Evolutionary conservation across 2,329 filamentous ascomycete genomes (phyloP).

Genomic region (Xylariaceae sp.): DNA sequence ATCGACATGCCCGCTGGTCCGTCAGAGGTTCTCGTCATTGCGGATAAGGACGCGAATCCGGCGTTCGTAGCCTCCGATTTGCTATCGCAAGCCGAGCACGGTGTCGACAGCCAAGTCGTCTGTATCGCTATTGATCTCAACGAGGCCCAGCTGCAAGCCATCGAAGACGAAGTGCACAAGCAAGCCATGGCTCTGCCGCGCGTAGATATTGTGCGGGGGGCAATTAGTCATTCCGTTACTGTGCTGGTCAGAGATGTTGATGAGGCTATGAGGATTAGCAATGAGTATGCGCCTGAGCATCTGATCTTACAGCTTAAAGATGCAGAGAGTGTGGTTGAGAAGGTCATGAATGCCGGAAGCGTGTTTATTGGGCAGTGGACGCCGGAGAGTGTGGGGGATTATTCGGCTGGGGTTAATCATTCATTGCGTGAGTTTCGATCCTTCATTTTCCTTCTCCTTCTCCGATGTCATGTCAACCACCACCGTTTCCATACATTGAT

Average conservation of each 20-base stretch:
- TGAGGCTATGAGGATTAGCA: slow-evolving; percentile 78
- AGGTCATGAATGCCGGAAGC: slow-evolving; percentile 89
- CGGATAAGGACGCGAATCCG: slow-evolving; percentile 82
- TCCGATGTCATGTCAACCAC: background rate
- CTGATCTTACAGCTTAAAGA: slow-evolving; percentile 85
- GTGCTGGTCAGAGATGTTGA: slow-evolving; percentile 68
- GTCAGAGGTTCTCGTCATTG: slow-evolving; percentile 93
- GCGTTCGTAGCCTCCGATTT: slow-evolving; percentile 95
- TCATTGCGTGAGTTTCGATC: slow-evolving; percentile 72
- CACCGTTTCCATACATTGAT: background rate
- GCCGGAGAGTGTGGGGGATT: slow-evolving; percentile 95
- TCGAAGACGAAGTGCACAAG: slow-evolving; percentile 84
- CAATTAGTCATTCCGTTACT: slow-evolving; percentile 89
- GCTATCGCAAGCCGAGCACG: slow-evolving; percentile 93
- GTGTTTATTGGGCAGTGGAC: slow-evolving; percentile 97
- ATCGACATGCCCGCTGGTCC: slow-evolving; percentile 99
- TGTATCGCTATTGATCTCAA: slow-evolving; percentile 78
- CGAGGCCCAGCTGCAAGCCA: slow-evolving; percentile 69
- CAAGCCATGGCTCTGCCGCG: slow-evolving; percentile 85
- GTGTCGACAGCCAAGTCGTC: slow-evolving; percentile 92
- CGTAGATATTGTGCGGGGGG: slow-evolving; percentile 86
- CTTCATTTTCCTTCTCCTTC: background rate
- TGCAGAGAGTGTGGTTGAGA: slow-evolving; percentile 67
- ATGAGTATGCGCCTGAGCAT: slow-evolving; percentile 94
- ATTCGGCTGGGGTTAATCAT: slow-evolving; percentile 97